Evolutionary conservation across 164 flowering plant genomes (phyloP).

Genomic region (Tetracentron sinense): DNA sequence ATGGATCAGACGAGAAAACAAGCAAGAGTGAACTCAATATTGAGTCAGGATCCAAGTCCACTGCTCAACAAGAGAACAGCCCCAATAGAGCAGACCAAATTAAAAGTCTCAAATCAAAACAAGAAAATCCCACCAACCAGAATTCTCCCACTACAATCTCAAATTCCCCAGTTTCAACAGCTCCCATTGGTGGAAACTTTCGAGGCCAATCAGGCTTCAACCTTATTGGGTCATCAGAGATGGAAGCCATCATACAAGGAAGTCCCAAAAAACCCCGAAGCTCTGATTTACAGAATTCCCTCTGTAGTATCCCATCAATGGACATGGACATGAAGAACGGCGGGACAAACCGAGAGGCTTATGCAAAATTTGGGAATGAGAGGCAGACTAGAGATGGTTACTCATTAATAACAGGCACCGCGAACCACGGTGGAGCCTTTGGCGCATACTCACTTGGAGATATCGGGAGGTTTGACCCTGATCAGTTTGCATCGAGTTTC

Average conservation of each 20-base stretch:
- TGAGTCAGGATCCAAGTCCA: no score
- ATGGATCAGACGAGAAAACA: conserved; percentile 44
- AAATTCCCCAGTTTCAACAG: conserved; percentile 35
- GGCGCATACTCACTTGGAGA: conserved; percentile 70
- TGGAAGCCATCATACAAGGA: conserved; percentile 52
- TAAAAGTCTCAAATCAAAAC: conserved; percentile 27
- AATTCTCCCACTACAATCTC: conserved; percentile 22
- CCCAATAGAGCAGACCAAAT: conserved; percentile 28
- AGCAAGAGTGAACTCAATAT: conserved; percentile 48
- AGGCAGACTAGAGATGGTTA: no score
- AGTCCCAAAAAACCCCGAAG: conserved; percentile 63
- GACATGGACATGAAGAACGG: conserved; percentile 46
- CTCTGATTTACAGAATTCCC: conserved; percentile 38
- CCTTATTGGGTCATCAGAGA: conserved; percentile 49
- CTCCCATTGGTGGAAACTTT: conserved; percentile 28
- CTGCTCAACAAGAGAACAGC: conserved; percentile 32
- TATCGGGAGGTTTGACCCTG: conserved; percentile 60
- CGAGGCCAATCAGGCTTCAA: conserved; percentile 49
- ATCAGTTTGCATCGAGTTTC: conserved; percentile 58
- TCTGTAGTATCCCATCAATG: conserved; percentile 33
- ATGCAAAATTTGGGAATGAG: no score
- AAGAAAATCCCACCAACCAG: conserved; percentile 27
- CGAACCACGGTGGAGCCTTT: conserved; percentile 57
- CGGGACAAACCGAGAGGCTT: no score
- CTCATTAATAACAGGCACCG: no score